A percentile compares a stretch with the other conserved stretches of the same genome.
Evolutionary conservation across 164 flowering plant genomes (phyloP).

Genomic region (Euptelea pleiosperma): DNA sequence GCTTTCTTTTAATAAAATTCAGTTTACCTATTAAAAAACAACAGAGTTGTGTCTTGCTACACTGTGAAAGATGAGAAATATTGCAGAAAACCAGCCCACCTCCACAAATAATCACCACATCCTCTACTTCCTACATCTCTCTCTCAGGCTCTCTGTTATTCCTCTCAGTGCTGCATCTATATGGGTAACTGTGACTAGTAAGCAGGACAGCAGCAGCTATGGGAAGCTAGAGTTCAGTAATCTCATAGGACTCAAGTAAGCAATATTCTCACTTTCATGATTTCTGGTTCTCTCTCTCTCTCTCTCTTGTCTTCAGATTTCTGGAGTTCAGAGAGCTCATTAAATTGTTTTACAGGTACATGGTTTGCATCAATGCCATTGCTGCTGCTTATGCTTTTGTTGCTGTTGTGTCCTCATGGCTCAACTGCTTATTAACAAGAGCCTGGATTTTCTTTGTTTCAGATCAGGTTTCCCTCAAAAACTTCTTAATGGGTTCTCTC

Average conservation of each 20-base stretch:
- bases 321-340: too few species aligned
- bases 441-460: constrained; percentile 85
- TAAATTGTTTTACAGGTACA: constrained; percentile 45
- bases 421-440: constrained; percentile 44
- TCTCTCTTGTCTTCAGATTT: too few species aligned
- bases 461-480: constrained; percentile 75
- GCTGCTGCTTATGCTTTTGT: constrained; percentile 64
- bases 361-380: constrained; percentile 63
- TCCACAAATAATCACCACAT: constrained; percentile 20
- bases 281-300: too few species aligned
- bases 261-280: background rate
- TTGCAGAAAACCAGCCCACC: constrained; percentile 19
- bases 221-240: constrained; percentile 61
- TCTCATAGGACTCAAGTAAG: constrained; percentile 70
- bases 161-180: constrained; percentile 68
- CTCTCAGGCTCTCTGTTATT: constrained; percentile 56
- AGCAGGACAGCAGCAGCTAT: constrained; percentile 50
- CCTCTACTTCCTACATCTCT: constrained; percentile 48
- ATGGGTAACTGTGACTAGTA: constrained; percentile 65
- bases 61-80: constrained; percentile 28
- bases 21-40: too few species aligned
- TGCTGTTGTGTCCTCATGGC: constrained; percentile 51
- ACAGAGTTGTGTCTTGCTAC: background rate
- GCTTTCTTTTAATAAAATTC: too few species aligned
- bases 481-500: background rate